These are phyloP conservation scores for Epithemia pelagica DNA, from an alignment of 108 stramenopile species.

Conservation along the genomic window DNA sequence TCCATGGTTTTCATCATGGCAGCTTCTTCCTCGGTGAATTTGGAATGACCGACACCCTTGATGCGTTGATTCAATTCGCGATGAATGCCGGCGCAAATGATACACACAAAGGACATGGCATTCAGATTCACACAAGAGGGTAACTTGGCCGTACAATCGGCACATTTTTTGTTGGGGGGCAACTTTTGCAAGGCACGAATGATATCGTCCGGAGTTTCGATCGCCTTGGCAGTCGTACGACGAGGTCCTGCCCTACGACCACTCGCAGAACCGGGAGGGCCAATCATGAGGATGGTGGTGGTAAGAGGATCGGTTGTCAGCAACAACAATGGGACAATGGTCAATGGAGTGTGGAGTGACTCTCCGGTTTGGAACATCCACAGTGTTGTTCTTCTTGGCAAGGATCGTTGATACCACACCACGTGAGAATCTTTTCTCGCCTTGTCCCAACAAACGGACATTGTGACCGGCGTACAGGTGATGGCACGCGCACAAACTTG, in stretches of 20 bases:
- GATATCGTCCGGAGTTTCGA: constrained; percentile 23
- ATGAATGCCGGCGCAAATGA: constrained; percentile 72
- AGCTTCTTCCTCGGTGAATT: constrained; percentile 70
- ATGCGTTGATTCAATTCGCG: constrained; percentile 72
- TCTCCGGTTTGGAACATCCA: no score
- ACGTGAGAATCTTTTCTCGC: no score
- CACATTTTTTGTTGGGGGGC: constrained; percentile 69
- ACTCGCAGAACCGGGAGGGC: background rate
- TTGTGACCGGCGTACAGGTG: no score
- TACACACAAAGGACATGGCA: constrained; percentile 68
- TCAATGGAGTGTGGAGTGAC: no score
- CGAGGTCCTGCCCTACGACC: background rate
- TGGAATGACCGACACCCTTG: constrained; percentile 74
- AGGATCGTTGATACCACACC: no score
- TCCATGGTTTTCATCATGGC: constrained; percentile 29
- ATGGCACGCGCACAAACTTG: no score
- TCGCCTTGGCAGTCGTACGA: background rate
- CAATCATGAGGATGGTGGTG: no score
- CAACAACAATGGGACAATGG: no score
- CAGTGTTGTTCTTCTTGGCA: no score
- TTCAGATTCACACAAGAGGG: constrained; percentile 74
- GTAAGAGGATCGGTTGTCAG: no score
- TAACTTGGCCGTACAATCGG: constrained; percentile 67
- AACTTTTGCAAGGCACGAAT: constrained; percentile 44
- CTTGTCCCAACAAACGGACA: no score